phyloP scores from a whole-genome alignment of 2,329 filamentous ascomycete species.

The Lojkania enalia region DNA sequence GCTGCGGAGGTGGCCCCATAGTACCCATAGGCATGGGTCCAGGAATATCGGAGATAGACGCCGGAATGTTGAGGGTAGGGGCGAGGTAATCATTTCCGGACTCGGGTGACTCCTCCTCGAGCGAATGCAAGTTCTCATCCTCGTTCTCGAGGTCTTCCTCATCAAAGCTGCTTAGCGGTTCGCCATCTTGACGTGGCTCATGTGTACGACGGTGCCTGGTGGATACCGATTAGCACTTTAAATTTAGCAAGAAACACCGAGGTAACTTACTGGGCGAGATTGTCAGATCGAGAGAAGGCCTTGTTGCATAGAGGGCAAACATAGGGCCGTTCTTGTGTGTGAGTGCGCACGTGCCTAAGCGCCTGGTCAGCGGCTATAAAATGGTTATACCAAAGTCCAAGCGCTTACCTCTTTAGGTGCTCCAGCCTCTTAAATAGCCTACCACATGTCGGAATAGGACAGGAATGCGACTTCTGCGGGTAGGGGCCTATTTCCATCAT shows the following conservation, averaged over 20 bases:
- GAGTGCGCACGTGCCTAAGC: slow-evolving; percentile 93
- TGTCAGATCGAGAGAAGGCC: slow-evolving; percentile 97
- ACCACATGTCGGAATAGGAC: slow-evolving; percentile 97
- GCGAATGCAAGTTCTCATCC: slow-evolving; percentile 79
- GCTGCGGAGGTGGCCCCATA: slow-evolving; percentile 48
- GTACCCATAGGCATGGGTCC: slow-evolving; percentile 41
- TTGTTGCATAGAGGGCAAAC: slow-evolving; percentile 98
- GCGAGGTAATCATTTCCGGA: slow-evolving; percentile 65
- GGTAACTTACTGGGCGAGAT: slow-evolving; percentile 84
- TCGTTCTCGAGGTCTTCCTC: slow-evolving; percentile 90
- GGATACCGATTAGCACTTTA: slow-evolving; percentile 45
- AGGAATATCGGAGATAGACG: slow-evolving; percentile 41
- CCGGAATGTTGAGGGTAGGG: slow-evolving; percentile 31
- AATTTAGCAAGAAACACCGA: slow-evolving; percentile 13
- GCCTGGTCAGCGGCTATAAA: slow-evolving; percentile 55
- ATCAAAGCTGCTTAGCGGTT: slow-evolving; percentile 67
- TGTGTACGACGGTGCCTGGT: slow-evolving; percentile 74
- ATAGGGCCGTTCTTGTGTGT: slow-evolving; percentile 98
- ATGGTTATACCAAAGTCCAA: slow-evolving; percentile 41
- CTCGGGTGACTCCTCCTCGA: slow-evolving; percentile 76
- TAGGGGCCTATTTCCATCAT: slow-evolving; percentile 97
- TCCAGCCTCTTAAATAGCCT: slow-evolving; percentile 98
- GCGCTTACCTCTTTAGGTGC: slow-evolving; percentile 93
- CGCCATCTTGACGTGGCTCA: slow-evolving; percentile 69
- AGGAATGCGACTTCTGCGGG: slow-evolving; percentile 96